Evolutionary conservation across 208 protist species (phyloP), one percentile per base, ranked within the genome.

Genomic region (Trypanosoma mega): DNA sequence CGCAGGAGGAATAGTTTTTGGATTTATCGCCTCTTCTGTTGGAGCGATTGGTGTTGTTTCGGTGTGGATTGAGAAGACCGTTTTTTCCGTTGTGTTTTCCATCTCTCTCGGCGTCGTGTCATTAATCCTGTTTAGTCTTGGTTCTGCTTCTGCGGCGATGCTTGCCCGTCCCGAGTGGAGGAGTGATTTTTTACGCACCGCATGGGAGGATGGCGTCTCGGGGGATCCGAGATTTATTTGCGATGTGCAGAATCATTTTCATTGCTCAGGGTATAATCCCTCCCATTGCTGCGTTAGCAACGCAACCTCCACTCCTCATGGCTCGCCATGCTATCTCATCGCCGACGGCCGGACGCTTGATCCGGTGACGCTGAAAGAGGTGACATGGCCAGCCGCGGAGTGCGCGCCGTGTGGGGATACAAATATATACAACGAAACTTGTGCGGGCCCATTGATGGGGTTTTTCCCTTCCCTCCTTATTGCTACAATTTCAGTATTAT

Each of bases 211-310:
- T 3, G 43, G 70, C 16, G 79, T 81, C 23, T 12, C 30, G 4
- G 4, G 18, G 37, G 11, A 55, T 34, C 67, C 71, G 9, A 12
- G 18, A 9, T 16, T 68, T 1, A 60, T 82, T 16, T 87, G 81
- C 47, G 63, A 65, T 29, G 33, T 82, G 2, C 63, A 87, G 45
- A 18, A 57, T 0, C 46, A 23, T 8, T 52, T 84, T n/a, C 14
- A 49, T 45, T 88, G 82, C 63, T 80, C 78, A 0, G 82, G 82
- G 0, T 85, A 73, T 54, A 51, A 30, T 16, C n/a, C 45, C 3
- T 50, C 57, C 0, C 53, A 74, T n/a, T 88, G 82, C 41, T 88
- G 82, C 41, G 39, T 64, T 11, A 55, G 67, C 31, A 72, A 58
- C 12, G 21, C 46, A n/a, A 65, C 65, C 2, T 21, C 27, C 6